Evolutionary conservation across 192 early-diverging fungal genomes (phyloP).

Genomic region (Ambispora gerdemannii): DNA sequence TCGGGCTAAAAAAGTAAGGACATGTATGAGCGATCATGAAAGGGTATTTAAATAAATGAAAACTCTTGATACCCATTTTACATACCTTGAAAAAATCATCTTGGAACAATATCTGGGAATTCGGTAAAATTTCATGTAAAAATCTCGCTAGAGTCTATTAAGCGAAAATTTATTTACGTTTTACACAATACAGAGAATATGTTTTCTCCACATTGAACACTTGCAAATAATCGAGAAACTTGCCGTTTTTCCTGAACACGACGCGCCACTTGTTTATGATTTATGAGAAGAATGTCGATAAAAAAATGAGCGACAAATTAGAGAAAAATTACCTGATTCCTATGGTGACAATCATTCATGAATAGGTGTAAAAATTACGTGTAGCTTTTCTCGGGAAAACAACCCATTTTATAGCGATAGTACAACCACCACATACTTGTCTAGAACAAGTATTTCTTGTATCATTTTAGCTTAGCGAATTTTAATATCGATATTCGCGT

Average conservation of each 20-base stretch:
- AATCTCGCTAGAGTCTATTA: constrained; percentile 54
- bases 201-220: background rate
- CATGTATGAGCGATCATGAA: background rate
- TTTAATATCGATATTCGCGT: no score
- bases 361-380: no score
- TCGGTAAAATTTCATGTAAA: constrained; percentile 56
- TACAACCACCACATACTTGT: no score
- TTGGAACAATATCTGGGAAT: constrained; percentile 62
- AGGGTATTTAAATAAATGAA: background rate
- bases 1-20: constrained; percentile 40
- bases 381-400: no score
- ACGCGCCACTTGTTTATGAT: constrained; percentile 56
- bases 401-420: no score
- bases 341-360: constrained; percentile 5
- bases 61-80: background rate
- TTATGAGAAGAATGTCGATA: constrained; percentile 30
- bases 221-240: background rate
- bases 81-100: constrained; percentile 69
- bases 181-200: no score
- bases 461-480: no score
- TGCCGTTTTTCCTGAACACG: constrained; percentile 72
- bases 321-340: constrained; percentile 10
- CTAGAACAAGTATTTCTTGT: no score
- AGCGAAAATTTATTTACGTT: no score
- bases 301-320: background rate